Percentiles rank a stretch among this genome's conserved stretches.
phyloP scores from a whole-genome alignment of 306 rosid genomes.

The Inga oerstediana region DNA sequence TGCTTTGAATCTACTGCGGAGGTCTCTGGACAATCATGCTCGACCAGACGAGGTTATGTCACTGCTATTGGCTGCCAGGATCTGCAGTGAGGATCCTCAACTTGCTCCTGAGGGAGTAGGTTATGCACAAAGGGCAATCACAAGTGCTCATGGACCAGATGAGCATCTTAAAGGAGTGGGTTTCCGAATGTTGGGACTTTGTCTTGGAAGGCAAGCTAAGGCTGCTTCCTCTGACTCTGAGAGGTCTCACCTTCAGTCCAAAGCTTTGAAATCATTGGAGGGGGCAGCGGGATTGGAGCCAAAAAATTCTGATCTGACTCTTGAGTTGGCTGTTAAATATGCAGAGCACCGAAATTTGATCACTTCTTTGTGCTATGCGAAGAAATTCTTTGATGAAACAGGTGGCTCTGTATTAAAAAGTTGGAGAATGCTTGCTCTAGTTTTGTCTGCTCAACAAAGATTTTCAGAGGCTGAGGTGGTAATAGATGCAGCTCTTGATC shows the following conservation, averaged over 20 bases:
- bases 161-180: slow-evolving; percentile 82
- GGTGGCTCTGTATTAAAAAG: slow-evolving; percentile 85
- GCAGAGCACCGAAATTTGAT: slow-evolving; percentile 82
- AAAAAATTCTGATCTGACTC: slow-evolving; percentile 67
- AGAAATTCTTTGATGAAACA: slow-evolving; percentile 74
- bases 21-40: slow-evolving; percentile 76
- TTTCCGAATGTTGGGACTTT: slow-evolving; percentile 82
- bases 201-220: slow-evolving; percentile 81
- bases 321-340: slow-evolving; percentile 79
- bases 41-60: slow-evolving; percentile 70
- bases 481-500: slow-evolving; percentile 93
- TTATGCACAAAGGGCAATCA: slow-evolving; percentile 70
- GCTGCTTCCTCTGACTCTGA: slow-evolving; percentile 46
- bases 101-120: slow-evolving; percentile 87
- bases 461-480: slow-evolving; percentile 91
- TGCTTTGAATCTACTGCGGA: slow-evolving; percentile 76
- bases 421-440: slow-evolving; percentile 89
- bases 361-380: slow-evolving; percentile 72
- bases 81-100: slow-evolving; percentile 77
- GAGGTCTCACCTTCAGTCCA: slow-evolving; percentile 48
- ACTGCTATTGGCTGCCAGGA: slow-evolving; percentile 80
- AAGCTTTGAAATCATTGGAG: slow-evolving; percentile 47
- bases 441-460: slow-evolving; percentile 89
- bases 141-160: slow-evolving; percentile 47
- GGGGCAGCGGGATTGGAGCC: slow-evolving; percentile 41